Evolutionary conservation across 1,284 basidiomycete genomes (phyloP).

Genomic region (Rhodotorula sp.): DNA sequence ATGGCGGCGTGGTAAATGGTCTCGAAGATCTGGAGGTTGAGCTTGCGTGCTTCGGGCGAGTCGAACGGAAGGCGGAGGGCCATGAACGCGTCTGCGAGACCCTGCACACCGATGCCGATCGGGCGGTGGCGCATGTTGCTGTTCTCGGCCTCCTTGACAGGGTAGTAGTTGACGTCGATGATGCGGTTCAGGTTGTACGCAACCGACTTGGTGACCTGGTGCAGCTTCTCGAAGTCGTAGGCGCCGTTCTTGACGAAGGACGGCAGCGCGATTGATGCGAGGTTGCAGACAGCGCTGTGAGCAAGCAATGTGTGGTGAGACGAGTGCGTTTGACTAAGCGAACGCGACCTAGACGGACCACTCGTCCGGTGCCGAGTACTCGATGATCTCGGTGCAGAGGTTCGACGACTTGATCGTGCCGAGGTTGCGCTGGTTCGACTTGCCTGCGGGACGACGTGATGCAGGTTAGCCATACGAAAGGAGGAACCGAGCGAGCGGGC

Average conservation of each 20-base stretch:
- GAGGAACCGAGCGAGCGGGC: neutral
- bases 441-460: slow-evolving; percentile 57
- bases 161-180: slow-evolving; percentile 92
- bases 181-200: slow-evolving; percentile 91
- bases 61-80: slow-evolving; percentile 95
- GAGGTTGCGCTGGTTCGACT: slow-evolving; percentile 98
- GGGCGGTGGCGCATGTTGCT: slow-evolving; percentile 98
- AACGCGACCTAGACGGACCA: slow-evolving; percentile 67
- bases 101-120: slow-evolving; percentile 96
- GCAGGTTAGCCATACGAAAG: slow-evolving; percentile 46
- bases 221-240: slow-evolving; percentile 80
- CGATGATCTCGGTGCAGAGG: slow-evolving; percentile 98
- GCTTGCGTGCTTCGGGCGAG: slow-evolving; percentile 77
- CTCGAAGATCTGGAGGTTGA: slow-evolving; percentile 97
- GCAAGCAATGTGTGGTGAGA: too few species aligned
- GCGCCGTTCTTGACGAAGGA: slow-evolving; percentile 51
- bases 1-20: slow-evolving; percentile 97
- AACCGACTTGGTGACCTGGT: slow-evolving; percentile 94
- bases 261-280: slow-evolving; percentile 94
- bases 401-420: slow-evolving; percentile 99
- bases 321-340: too few species aligned
- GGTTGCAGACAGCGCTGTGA: slow-evolving; percentile 84
- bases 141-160: slow-evolving; percentile 81
- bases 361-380: slow-evolving; percentile 97
- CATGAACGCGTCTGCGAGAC: slow-evolving; percentile 98